A percentile compares a stretch with the other conserved stretches of the same genome.
Evolutionary conservation across 441 rosid species (phyloP).

Genomic region (Codiaeum variegatum): DNA sequence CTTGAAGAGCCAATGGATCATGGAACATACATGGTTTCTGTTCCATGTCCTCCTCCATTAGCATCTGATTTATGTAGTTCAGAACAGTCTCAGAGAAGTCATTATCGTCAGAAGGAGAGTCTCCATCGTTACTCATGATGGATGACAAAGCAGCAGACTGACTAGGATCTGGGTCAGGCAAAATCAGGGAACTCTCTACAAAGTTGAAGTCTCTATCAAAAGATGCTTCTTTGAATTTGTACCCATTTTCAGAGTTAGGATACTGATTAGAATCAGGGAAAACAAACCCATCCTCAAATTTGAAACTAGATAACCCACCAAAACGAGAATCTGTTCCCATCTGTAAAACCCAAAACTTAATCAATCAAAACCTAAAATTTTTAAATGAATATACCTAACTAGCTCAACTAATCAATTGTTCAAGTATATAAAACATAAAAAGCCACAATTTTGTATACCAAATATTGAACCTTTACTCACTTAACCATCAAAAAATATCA

Average conservation of each 20-base stretch:
- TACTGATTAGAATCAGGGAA: constrained; percentile 26
- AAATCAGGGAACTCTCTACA: constrained; percentile 19
- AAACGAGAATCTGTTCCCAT: constrained; percentile 38
- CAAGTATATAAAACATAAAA: neutral
- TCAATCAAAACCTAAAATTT: constrained; percentile 6
- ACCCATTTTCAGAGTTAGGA: constrained; percentile 19
- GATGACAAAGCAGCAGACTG: constrained; percentile 25
- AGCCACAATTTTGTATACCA: neutral
- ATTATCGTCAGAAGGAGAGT: constrained; percentile 42
- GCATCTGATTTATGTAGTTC: constrained; percentile 65
- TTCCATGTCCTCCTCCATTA: constrained; percentile 76
- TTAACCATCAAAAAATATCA: neutral
- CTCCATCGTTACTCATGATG: constrained; percentile 26
- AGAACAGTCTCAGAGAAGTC: constrained; percentile 44
- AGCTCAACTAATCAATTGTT: neutral
- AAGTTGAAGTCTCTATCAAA: constrained; percentile 21
- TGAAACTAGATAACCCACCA: constrained; percentile 27
- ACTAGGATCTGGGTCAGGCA: constrained; percentile 26
- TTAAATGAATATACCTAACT: constrained; percentile 4
- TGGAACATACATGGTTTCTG: constrained; percentile 65
- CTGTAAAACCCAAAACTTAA: constrained; percentile 12
- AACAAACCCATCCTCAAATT: constrained; percentile 26
- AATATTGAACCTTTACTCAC: neutral
- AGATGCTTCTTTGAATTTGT: constrained; percentile 18
- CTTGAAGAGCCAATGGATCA: constrained; percentile 65